phyloP scores from a whole-genome alignment of 768 basidiomycete species.

The Astraeus odoratus region DNA sequence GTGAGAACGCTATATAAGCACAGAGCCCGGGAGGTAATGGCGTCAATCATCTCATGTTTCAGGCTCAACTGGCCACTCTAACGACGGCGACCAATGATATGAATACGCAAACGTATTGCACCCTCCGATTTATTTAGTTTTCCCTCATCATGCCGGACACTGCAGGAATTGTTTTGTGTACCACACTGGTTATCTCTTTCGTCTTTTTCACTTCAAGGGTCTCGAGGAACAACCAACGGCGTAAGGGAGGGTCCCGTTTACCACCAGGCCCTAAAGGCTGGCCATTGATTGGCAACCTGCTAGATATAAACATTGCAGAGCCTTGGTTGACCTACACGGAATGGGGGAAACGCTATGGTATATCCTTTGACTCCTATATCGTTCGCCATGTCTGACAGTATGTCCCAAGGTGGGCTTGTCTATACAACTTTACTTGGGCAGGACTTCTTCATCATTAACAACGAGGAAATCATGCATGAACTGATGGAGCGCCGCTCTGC shows the following conservation, averaged over 20 bases:
- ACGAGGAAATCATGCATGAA: constrained; percentile 14
- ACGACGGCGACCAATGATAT: no score
- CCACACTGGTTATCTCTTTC: no score
- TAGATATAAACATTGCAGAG: constrained; percentile 12
- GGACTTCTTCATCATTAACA: constrained; percentile 23
- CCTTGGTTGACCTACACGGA: constrained; percentile 29
- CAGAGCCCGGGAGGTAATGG: no score
- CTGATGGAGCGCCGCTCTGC: constrained; percentile 21
- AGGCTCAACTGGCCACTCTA: no score
- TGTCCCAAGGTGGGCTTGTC: constrained; percentile 14
- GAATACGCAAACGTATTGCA: no score
- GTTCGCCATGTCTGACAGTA: not conserved
- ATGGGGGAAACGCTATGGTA: constrained; percentile 30
- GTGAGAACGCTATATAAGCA: no score
- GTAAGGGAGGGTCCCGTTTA: not conserved
- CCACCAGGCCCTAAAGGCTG: constrained; percentile 48
- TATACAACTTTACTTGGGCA: constrained; percentile 19
- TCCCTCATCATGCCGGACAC: no score
- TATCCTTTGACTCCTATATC: not conserved
- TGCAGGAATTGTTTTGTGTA: no score
- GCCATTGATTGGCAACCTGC: constrained; percentile 20
- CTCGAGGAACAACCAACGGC: not conserved
- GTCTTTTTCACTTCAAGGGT: no score
- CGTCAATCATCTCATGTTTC: no score
- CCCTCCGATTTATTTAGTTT: no score